phyloP scores from a whole-genome alignment of 306 rosid genomes.

The Erythrophleum fordii region DNA sequence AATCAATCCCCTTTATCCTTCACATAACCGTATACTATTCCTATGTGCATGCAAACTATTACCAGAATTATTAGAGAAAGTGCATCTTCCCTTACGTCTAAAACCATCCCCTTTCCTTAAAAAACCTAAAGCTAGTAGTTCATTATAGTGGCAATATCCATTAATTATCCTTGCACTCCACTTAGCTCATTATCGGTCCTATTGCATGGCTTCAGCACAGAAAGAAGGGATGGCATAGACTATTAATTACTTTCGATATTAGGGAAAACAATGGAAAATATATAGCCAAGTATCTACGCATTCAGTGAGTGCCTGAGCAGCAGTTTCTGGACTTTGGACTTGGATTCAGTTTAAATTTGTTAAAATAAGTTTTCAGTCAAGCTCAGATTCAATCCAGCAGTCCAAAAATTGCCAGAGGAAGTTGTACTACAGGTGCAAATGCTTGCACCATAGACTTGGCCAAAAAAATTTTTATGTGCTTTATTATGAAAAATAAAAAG shows the following conservation, averaged over 20 bases:
- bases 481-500: not conserved
- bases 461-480: not conserved
- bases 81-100: too few species aligned
- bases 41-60: not conserved
- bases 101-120: too few species aligned
- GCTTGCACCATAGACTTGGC: not conserved
- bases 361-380: not conserved
- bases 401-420: not conserved
- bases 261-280: not conserved
- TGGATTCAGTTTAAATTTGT: not conserved
- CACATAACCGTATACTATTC: not conserved
- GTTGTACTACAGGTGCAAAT: not conserved
- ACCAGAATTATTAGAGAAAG: not conserved
- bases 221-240: not conserved
- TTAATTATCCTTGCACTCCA: conserved; percentile 11
- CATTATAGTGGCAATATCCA: not conserved
- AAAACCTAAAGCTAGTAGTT: not conserved
- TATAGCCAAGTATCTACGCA: not conserved
- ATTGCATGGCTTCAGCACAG: not conserved
- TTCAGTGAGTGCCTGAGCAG: not conserved
- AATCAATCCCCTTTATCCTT: not conserved
- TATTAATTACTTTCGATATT: not conserved
- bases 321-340: not conserved
- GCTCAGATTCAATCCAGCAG: not conserved
- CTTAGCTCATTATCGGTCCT: not conserved